Base-by-base conservation (phyloP, 164 flowering plant species). In the Cinnamomum micranthum region DNA sequence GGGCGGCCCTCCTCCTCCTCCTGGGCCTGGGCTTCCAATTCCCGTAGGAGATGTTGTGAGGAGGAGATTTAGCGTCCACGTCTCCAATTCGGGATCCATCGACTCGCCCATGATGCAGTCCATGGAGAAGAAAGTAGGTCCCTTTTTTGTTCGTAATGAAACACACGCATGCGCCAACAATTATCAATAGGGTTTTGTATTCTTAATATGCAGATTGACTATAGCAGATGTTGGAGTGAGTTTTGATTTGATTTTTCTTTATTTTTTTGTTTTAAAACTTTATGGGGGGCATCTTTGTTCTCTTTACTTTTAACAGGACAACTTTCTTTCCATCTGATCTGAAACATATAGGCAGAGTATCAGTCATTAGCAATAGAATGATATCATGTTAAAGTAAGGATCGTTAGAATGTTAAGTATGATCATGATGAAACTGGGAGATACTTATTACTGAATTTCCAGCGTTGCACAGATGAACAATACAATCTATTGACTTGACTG, bases 41-140 rank as follows among this genome's bases (percentile, higher is more conserved):
- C 28, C 70, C 22, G n/a, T 47, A 3, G 69, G 55, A 20, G 50
- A 47, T 24, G 19, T 17, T 9, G 47, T 31, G 19, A 15, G 62
- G 71, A 78, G 84, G 75, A 78, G 73, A 33, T 84, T 87, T 76
- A 74, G 76, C 69, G 50, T 75, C 71, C 75, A 86, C n/a, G 83
- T 84, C n/a, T 85, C 84, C 24, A 84, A 81, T 72, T 59, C 93
- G 15, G 93, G 92, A 27, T 83, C 94, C 24, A 82, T 90, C 72
- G 91, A 89, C 75, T 80, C 88, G 9, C 83, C 94, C 20, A 80
- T 89, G 68, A 92, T 92, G 79, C 82, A 83, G 55, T 84, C 97
- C 68, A 90, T 92, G 97, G 83, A 90, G 82, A 85, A 79, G 50
- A 92, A 92, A 92, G 97, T 92, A 4, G 2, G 17, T 14, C 50